These are phyloP conservation scores for Emericellopsis terricola DNA, from an alignment of 495 filamentous ascomycete genomes.

Conservation along the genomic window DNA sequence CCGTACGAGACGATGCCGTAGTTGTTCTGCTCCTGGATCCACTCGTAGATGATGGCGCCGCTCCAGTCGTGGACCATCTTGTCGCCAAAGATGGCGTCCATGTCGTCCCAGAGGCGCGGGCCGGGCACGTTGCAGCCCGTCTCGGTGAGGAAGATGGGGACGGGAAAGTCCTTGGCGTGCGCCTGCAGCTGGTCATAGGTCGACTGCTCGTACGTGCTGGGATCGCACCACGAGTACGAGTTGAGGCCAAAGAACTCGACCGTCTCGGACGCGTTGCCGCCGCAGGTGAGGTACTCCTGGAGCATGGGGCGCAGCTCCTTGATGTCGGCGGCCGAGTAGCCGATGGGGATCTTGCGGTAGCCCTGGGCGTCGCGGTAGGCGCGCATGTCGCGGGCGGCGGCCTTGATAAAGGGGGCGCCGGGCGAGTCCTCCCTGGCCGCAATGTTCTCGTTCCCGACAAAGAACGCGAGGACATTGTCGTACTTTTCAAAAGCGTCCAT, in stretches of 20 bases:
- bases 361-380: conserved; percentile 56
- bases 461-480: conserved; percentile 66
- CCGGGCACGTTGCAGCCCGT: conserved; percentile 53
- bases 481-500: conserved; percentile 66
- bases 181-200: conserved; percentile 51
- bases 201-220: conserved; percentile 40
- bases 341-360: conserved; percentile 72
- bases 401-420: conserved; percentile 68
- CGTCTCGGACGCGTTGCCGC: conserved; percentile 43
- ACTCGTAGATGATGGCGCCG: conserved; percentile 75
- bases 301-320: conserved; percentile 64
- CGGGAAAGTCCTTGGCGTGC: conserved; percentile 30
- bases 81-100: conserved; percentile 52
- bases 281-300: conserved; percentile 77
- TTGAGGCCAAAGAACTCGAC: conserved; percentile 78
- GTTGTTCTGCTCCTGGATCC: conserved; percentile 71
- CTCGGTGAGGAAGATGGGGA: conserved; percentile 78
- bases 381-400: conserved; percentile 66
- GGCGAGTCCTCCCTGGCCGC: conserved; percentile 37
- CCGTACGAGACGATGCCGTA: conserved; percentile 79
- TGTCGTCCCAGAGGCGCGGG: conserved; percentile 62
- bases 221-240: conserved; percentile 76
- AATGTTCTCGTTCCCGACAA: conserved; percentile 78
- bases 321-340: conserved; percentile 85
- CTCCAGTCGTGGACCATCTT: conserved; percentile 64